Base-by-base conservation (phyloP, 345 rosid species). In the Alliaria petiolata region DNA sequence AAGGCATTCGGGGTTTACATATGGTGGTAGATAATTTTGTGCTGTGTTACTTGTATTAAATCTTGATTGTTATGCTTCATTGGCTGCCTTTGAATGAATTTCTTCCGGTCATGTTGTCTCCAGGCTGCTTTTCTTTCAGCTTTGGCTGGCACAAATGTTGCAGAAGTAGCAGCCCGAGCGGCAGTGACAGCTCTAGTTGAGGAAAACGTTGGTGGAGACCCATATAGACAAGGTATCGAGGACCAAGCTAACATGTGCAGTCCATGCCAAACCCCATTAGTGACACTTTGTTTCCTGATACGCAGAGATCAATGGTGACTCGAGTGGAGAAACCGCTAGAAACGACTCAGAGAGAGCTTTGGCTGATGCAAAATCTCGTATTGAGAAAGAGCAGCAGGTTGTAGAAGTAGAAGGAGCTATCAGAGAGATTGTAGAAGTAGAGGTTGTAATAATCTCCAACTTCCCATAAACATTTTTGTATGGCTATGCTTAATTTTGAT, bases 101-200 rank as follows among this genome's bases (percentile, higher is more conserved):
- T 35, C 10, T 22, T 42, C 49, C 11, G 70, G 15, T 30, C n/a
- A 44, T 73, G 47, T 58, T 40, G 0, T 61, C 79, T 57, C 49
- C 83, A 95, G 99, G 96, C 85, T 79, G 92, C 95, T 38, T 95
- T 95, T 76, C 83, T 91, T 50, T 91, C 96, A 20, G 93, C 97
- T 61, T 79, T 95, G 85, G 88, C 92, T 17, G 99, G 97, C 26
- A 64, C 76, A n/a, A 85, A 85, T 56, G 83, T 84, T 78, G 90
- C 95, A 67, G 88, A 88, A 86, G 87, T 91, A 59, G 87, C 95
- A 71, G 95, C 99, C 47, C 81, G 30, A 67, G 95, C 95, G 50
- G 96, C 97, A 58, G 85, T 86, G 54, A 61, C 63, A 19, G 66
- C 86, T 75, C 76, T 86, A 26, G 83, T 75, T 58, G 69, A 71